Conservation (phyloP, 2,329 filamentous ascomycete species). For the Ophiostoma quercus region DNA sequence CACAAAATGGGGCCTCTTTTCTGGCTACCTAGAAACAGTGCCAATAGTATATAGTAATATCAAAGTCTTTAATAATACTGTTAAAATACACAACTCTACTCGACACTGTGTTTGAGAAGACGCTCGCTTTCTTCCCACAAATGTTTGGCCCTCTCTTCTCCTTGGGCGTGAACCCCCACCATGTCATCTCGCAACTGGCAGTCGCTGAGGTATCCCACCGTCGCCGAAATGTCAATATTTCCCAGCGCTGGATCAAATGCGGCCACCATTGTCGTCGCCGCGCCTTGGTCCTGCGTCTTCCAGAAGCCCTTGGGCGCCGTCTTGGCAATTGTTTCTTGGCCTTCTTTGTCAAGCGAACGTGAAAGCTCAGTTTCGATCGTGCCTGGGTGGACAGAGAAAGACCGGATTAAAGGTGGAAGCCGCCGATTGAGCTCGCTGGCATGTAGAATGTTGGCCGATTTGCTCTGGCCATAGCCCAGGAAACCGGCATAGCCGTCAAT, state of each 20-base stretch:
- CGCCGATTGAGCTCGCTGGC: constrained; percentile 35
- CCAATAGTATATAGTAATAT: too few relatives aligned
- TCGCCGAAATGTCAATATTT: constrained; percentile 25
- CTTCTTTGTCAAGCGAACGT: constrained; percentile 29
- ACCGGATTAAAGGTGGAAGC: constrained; percentile 29
- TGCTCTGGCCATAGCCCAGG: constrained; percentile 44
- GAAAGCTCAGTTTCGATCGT: constrained; percentile 32
- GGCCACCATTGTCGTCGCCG: constrained; percentile 40
- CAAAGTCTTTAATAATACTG: too few relatives aligned
- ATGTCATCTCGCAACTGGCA: constrained; percentile 36
- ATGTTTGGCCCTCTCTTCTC: constrained; percentile 33
- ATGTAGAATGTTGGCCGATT: constrained; percentile 45
- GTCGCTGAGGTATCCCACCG: constrained; percentile 38
- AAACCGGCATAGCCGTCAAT: constrained; percentile 33
- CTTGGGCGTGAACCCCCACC: constrained; percentile 31
- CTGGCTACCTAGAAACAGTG: too few relatives aligned
- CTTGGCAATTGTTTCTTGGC: constrained; percentile 29
- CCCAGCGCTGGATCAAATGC: constrained; percentile 39
- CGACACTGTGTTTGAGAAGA: background rate
- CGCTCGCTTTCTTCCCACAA: background rate
- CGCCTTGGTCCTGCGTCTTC: constrained; percentile 38
- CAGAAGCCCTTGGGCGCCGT: constrained; percentile 33
- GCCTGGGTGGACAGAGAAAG: constrained; percentile 38
- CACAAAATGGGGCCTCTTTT: too few relatives aligned
- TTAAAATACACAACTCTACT: background rate